Evolutionary conservation across 1,284 basidiomycete genomes (phyloP).

Genomic region (Neotropicomus parvogracilis): DNA sequence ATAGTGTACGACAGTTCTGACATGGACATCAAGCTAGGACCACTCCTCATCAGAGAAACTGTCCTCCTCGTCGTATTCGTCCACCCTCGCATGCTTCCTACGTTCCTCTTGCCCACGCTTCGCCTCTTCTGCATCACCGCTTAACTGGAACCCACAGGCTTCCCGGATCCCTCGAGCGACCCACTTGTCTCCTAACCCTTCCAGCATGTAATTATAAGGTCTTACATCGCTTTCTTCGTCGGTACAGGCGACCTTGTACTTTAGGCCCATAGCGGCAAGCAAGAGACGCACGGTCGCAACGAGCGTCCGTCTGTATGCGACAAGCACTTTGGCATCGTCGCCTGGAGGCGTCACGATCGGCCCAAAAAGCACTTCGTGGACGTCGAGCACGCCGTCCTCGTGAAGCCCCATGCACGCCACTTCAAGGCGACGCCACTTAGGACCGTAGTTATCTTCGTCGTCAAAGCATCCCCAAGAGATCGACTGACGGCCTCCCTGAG

Average conservation of each 20-base stretch:
- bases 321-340: neutral
- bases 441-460: constrained; percentile 5
- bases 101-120: neutral
- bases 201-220: neutral
- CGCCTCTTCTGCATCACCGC: neutral
- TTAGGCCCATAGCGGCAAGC: constrained; percentile 11
- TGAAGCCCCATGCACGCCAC: constrained; percentile 8
- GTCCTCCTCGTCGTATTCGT: no score
- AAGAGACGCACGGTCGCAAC: constrained; percentile 9
- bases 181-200: constrained; percentile 14
- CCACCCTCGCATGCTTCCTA: neutral
- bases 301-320: constrained; percentile 9
- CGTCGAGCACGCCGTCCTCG: neutral
- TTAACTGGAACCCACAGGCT: constrained; percentile 16
- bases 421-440: constrained; percentile 7
- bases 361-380: constrained; percentile 10
- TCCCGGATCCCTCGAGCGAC: constrained; percentile 14
- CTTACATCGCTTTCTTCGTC: constrained; percentile 1
- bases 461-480: constrained; percentile 18
- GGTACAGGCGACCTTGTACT: constrained; percentile 10
- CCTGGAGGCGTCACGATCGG: constrained; percentile 2
- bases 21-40: no score
- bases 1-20: no score
- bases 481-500: constrained; percentile 12
- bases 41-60: no score